Evolutionary conservation across 2,329 filamentous ascomycete species (phyloP), one percentile per base, ranked within the genome.

Genomic region (Monilinia polystroma): DNA sequence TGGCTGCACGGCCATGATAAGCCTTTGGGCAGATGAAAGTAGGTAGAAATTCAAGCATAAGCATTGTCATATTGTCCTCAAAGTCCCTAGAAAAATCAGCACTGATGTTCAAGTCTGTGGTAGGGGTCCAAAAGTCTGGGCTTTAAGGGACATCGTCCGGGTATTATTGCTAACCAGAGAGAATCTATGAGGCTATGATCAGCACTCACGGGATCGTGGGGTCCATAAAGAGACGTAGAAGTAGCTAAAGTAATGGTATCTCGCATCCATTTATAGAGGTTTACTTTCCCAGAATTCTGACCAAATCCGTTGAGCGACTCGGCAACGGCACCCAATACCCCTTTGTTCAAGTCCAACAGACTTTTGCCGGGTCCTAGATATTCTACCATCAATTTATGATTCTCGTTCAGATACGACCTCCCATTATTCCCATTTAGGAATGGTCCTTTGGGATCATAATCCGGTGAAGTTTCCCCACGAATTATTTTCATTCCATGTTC

Each of bases 161-260:
- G 32, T 35, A 35, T 35, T 35, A 12, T 51, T 52, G 58, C 62
- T 20, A 67, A 70, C 79, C 77, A 79, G 26, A 82, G 76, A n/a
- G 76, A 76, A 16, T 80, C 73, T 18, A 80, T 69, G 7, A 82
- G 70, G 3, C 69, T 69, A 1, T 75, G 73, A 23, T 81, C 71
- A 2, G 71, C 63, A 14, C 70, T 74, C 43, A 82, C 77, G 0
- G 81, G 80, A 69, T 83, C 81, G 0, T 78, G 66, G 1, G 79
- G 76, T 1, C 82, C 82, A 66, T 80, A 84, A n/a, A 84, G 73
- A 3, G 79, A 78, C 32, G 76, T 70, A 6, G 77, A 76, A 0
- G 78, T 79, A 12, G 80, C 79, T 4, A 77, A 63, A 2, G 78
- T 79, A 67, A 82, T 77, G 4, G 77, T 68, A 45, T 80, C 71